These are phyloP conservation scores for Agrostemma githago DNA, from an alignment of 148 eudicot genomes.

Conservation along the genomic window DNA sequence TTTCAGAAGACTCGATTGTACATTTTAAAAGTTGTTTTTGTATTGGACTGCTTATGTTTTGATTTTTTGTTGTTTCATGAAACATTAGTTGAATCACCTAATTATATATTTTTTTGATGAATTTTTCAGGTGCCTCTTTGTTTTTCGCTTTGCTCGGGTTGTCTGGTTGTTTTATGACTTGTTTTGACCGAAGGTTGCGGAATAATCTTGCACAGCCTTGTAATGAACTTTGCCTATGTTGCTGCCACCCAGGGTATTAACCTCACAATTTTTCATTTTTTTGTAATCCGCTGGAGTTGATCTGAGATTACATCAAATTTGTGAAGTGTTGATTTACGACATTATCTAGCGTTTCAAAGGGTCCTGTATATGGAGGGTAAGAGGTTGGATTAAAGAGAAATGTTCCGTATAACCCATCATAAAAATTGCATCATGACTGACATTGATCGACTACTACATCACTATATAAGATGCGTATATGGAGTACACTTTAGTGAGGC, in stretches of 20 bases:
- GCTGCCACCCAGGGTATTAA: conserved; percentile 93
- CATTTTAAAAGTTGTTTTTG: background rate
- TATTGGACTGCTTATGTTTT: background rate
- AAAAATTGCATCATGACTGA: background rate
- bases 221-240: conserved; percentile 89
- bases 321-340: background rate
- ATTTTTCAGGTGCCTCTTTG: conserved; percentile 71
- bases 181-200: conserved; percentile 91
- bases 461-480: background rate
- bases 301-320: background rate
- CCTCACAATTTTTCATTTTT: conserved; percentile 3
- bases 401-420: background rate
- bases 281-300: background rate
- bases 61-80: background rate
- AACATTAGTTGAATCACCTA: background rate
- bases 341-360: background rate
- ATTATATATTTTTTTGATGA: background rate
- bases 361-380: background rate
- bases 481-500: background rate
- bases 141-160: conserved; percentile 90
- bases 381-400: background rate
- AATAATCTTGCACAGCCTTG: conserved; percentile 95
- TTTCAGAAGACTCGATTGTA: too few species aligned
- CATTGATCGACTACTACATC: background rate
- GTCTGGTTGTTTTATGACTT: conserved; percentile 88